These are phyloP conservation scores for Alternaria brassicicola DNA, from an alignment of 2,329 filamentous ascomycete genomes.

Conservation along the genomic window DNA sequence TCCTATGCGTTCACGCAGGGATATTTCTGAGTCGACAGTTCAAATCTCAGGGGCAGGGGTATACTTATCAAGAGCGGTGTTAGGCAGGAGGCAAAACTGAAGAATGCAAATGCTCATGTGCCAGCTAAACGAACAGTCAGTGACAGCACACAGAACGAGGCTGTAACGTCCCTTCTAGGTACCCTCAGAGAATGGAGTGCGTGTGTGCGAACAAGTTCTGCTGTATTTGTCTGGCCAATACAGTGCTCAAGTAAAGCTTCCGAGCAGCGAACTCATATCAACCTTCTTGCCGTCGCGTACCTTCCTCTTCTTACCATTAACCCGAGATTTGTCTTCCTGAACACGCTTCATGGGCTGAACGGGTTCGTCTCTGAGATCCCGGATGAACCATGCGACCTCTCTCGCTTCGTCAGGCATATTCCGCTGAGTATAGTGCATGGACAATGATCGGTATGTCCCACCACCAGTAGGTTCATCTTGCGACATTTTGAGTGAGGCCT, in stretches of 20 bases:
- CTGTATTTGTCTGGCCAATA: neutral
- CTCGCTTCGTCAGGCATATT: neutral
- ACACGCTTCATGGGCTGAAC: neutral
- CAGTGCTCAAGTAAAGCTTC: constrained; percentile 19
- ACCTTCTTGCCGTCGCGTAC: constrained; percentile 25
- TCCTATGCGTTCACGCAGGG: too few species aligned
- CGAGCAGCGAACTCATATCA: constrained; percentile 32
- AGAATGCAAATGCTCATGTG: too few species aligned
- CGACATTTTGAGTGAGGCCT: constrained; percentile 5
- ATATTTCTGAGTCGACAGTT: too few species aligned
- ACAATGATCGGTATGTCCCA: constrained; percentile 1
- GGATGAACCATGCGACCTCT: constrained; percentile 14
- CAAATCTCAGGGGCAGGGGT: too few species aligned
- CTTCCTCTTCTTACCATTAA: constrained; percentile 28
- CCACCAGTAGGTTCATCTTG: neutral
- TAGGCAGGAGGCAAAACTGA: too few species aligned
- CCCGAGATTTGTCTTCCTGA: neutral
- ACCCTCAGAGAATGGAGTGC: neutral
- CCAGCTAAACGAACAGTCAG: too few species aligned
- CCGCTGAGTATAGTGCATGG: constrained; percentile 3
- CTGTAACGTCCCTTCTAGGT: constrained; percentile 19
- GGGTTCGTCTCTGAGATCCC: neutral
- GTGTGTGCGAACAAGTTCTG: neutral
- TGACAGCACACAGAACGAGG: too few species aligned
- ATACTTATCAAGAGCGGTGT: too few species aligned